A percentile compares a stretch with the other conserved stretches of the same genome.
These are phyloP conservation scores for Ustilago lituana DNA, from an alignment of 1,284 basidiomycete species.

Conservation along the genomic window DNA sequence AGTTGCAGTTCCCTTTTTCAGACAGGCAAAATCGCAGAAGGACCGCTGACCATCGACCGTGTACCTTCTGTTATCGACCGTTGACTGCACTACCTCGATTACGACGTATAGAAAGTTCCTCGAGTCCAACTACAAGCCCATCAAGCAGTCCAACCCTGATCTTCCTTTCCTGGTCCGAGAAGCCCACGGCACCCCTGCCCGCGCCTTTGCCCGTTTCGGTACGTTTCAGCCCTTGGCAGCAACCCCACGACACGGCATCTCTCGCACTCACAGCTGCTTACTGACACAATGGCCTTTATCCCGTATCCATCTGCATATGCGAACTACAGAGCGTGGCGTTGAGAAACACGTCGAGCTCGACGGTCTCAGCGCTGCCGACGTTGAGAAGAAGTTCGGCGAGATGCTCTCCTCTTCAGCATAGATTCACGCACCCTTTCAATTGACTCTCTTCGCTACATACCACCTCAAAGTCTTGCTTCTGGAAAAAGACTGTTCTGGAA, in stretches of 20 bases:
- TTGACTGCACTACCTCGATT: no score
- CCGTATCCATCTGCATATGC: neutral
- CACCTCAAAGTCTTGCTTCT: no score
- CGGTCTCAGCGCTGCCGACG: conserved; percentile 58
- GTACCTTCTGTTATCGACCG: no score
- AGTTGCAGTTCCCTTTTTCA: conserved; percentile 31
- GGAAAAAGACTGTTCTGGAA: no score
- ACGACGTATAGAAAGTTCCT: conserved; percentile 58
- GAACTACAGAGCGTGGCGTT: conserved; percentile 56
- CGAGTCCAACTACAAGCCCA: conserved; percentile 58
- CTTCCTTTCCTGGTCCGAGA: conserved; percentile 66
- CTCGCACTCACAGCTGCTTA: no score
- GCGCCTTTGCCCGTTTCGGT: conserved; percentile 65
- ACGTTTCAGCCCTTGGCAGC: conserved; percentile 30
- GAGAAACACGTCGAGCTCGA: conserved; percentile 64
- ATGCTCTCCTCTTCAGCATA: conserved; percentile 50
- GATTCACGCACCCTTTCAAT: neutral
- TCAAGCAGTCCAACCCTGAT: conserved; percentile 65
- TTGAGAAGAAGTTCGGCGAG: conserved; percentile 63
- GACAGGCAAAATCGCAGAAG: no score
- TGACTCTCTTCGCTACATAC: neutral
- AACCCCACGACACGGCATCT: no score
- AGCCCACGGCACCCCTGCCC: conserved; percentile 61
- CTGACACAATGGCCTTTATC: neutral
- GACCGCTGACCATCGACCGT: conserved; percentile 8